Base-by-base conservation (phyloP, 371 early-diverging fungal species). In the Mucor plumbeus region DNA sequence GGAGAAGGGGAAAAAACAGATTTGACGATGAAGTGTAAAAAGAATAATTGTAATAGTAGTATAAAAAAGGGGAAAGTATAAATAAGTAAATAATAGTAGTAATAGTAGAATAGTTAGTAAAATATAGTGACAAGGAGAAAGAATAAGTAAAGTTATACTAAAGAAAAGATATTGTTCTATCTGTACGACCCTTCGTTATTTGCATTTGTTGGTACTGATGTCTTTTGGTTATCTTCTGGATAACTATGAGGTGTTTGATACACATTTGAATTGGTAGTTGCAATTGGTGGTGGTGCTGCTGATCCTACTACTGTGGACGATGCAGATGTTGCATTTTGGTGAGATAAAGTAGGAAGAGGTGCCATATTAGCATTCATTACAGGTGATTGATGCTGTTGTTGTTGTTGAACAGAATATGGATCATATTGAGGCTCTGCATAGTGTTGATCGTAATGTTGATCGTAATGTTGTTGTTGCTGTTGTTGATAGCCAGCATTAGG, bases 181-280 rank as follows among this genome's bases (percentile, higher is more conserved):
- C 56, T 63, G 56, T 63, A 34, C 17, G 60, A 59, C 15, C 36
- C 36, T 19, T 17, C 56, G 5, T 48, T 36, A 19, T 47, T n/a
- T 47, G 47, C 17, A 26, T 21, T 53, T 53, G 50, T 36, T n/a
- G 56, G 7, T 4, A 14, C 21, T 7, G 38, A 35, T 31, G 26
- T 40, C 47, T 47, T 47, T 47, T 47, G 47, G 5, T 41, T 41
- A 17, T 59, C 56, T 7, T 71, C 59, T 38, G 40, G 19, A 61
- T 71, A 71, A 11, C 47, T 50, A 61, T 71, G 44, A 19, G 72
- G 67, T 17, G 57, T 56, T 19, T 63, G 61, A 50, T 71, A 71
- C 15, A 70, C 65, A 40, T 44, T 55, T 4, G 65, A 61, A 7
- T 21, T 61, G 38, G 65, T 56, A 13, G 50, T 55, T 38, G 17